A percentile compares a stretch with the other conserved stretches of the same genome.
phyloP scores from a whole-genome alignment of 345 rosid genomes.

The Zanthoxylum bungeanum region DNA sequence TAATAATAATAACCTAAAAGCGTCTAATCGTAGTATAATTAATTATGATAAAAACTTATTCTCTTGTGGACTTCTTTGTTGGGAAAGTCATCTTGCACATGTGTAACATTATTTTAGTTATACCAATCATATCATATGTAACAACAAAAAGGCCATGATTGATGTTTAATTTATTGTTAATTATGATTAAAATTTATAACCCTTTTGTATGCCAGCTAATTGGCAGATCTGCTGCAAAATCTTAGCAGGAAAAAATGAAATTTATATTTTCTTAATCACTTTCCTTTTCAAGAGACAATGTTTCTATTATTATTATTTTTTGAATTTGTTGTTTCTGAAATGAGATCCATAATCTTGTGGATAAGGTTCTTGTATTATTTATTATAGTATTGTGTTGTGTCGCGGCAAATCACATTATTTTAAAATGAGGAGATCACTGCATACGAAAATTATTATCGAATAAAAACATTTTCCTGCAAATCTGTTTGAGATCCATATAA shows the following conservation, averaged over 20 bases:
- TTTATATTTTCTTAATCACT: too few species aligned
- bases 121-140: neutral
- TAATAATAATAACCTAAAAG: neutral
- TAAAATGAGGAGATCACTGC: neutral
- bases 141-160: neutral
- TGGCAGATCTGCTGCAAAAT: slow-evolving; percentile 5
- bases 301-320: neutral
- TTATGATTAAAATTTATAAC: neutral
- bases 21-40: neutral
- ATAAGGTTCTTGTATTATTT: slow-evolving; percentile 19
- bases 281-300: neutral
- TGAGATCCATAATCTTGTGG: slow-evolving; percentile 17
- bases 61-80: neutral
- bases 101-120: slow-evolving; percentile 14
- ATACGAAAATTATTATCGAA: too few species aligned
- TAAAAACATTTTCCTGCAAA: neutral
- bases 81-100: slow-evolving; percentile 12
- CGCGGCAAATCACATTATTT: too few species aligned
- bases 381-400: too few species aligned
- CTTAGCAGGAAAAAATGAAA: neutral
- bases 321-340: neutral
- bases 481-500: neutral
- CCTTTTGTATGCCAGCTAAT: neutral
- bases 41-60: neutral
- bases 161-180: neutral